phyloP scores from a whole-genome alignment of 2,329 filamentous ascomycete species.

The Chrysosporium queenslandicum region DNA sequence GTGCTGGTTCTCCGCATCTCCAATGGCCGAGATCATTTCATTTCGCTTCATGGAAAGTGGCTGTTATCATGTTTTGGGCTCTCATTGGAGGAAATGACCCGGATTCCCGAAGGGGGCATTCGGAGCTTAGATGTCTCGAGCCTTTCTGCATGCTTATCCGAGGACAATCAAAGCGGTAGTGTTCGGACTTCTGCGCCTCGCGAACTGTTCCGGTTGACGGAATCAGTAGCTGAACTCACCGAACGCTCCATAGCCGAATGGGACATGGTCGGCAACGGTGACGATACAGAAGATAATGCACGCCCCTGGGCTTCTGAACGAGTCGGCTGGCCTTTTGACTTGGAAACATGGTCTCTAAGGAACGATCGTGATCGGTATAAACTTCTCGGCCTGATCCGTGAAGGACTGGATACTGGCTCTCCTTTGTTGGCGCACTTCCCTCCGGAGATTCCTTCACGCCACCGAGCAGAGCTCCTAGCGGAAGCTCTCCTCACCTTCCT shows the following conservation, averaged over 20 bases:
- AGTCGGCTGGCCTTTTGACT: slow-evolving; percentile 50
- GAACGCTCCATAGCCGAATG: slow-evolving; percentile 53
- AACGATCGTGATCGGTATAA: slow-evolving; percentile 34
- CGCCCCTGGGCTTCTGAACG: slow-evolving; percentile 46
- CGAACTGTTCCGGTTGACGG: slow-evolving; percentile 81
- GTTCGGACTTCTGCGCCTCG: slow-evolving; percentile 67
- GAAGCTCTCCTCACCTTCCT: slow-evolving; percentile 68
- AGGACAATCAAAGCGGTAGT: slow-evolving; percentile 32
- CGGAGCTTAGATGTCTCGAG: slow-evolving; percentile 49
- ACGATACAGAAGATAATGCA: slow-evolving; percentile 24
- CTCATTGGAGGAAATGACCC: slow-evolving; percentile 78
- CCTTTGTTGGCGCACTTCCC: slow-evolving; percentile 53
- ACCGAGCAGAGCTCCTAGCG: slow-evolving; percentile 64
- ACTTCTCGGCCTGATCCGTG: slow-evolving; percentile 40
- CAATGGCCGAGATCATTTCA: slow-evolving; percentile 81
- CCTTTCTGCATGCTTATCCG: slow-evolving; percentile 30
- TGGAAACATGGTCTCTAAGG: slow-evolving; percentile 40
- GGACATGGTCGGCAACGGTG: slow-evolving; percentile 44
- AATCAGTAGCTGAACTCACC: slow-evolving; percentile 56
- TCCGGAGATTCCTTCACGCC: slow-evolving; percentile 51
- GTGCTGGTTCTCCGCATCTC: slow-evolving; percentile 76
- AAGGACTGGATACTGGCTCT: slow-evolving; percentile 63
- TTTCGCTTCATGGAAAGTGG: slow-evolving; percentile 71
- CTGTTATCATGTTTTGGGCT: slow-evolving; percentile 71
- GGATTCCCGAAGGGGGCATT: slow-evolving; percentile 67